Percentiles rank a stretch among this genome's conserved stretches.
phyloP scores from a whole-genome alignment of 176 grass and related monocot genomes.

The Oryza officinalis region DNA sequence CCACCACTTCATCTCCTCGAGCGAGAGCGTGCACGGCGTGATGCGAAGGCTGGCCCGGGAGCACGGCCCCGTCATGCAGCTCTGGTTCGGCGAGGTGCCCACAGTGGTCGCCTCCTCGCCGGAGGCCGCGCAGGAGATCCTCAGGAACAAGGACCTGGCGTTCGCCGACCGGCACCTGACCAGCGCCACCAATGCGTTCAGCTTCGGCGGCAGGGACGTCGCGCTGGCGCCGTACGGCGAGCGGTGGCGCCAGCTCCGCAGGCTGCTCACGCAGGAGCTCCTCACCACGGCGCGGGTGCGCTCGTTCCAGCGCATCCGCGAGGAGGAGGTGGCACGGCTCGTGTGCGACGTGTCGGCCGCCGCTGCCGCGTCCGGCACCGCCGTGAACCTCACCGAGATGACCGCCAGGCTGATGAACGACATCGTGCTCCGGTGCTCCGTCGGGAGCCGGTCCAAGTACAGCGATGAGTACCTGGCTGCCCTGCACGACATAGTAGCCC shows the following conservation, averaged over 20 bases:
- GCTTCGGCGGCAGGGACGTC: background rate
- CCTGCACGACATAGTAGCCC: too few species aligned
- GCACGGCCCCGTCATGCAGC: conserved; percentile 15
- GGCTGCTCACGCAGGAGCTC: background rate
- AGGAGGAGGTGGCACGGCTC: conserved; percentile 25
- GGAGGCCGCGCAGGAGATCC: background rate
- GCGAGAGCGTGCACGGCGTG: background rate
- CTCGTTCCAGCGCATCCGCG: background rate
- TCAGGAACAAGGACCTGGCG: background rate
- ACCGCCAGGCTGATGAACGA: too few species aligned
- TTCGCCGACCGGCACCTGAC: too few species aligned
- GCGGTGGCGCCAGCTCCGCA: too few species aligned
- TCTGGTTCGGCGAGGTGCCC: conserved; percentile 24
- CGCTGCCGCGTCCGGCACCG: too few species aligned
- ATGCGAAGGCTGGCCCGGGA: background rate
- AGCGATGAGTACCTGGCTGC: too few species aligned
- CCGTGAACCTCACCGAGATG: too few species aligned
- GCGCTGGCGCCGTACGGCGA: background rate
- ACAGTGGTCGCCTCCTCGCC: conserved; percentile 21
- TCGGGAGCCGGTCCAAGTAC: too few species aligned
- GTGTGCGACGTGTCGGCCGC: background rate
- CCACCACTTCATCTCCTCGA: conserved; percentile 4
- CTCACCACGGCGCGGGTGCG: conserved; percentile 21
- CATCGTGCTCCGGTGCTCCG: too few species aligned
- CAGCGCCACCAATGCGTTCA: too few species aligned